A percentile compares a stretch with the other conserved stretches of the same genome.
These are phyloP conservation scores for Talaromyces liani DNA, from an alignment of 495 filamentous ascomycete genomes.

Conservation along the genomic window DNA sequence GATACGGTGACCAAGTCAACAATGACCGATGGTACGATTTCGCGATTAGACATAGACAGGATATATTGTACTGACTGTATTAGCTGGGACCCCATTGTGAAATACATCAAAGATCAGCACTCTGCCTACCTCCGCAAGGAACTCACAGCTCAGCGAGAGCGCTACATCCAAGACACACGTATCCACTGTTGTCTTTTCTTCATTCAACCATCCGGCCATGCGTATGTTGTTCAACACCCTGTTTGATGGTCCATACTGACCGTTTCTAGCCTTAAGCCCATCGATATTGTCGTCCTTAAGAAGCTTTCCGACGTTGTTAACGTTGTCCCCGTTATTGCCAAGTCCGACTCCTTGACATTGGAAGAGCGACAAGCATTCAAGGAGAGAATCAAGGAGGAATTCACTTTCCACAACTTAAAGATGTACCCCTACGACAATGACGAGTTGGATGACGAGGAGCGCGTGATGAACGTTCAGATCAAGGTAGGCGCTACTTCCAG, in stretches of 20 bases:
- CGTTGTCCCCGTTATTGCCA: constrained; percentile 97
- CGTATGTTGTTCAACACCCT: constrained; percentile 39
- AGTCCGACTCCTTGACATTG: constrained; percentile 91
- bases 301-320: constrained; percentile 99
- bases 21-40: constrained; percentile 65
- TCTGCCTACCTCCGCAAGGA: constrained; percentile 99
- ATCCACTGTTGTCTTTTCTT: constrained; percentile 99
- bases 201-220: constrained; percentile 97
- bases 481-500: constrained; percentile 55
- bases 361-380: constrained; percentile 96
- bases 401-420: constrained; percentile 98
- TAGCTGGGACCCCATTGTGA: constrained; percentile 91
- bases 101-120: constrained; percentile 99
- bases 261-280: constrained; percentile 71
- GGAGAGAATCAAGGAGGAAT: constrained; percentile 98
- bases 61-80: constrained; percentile 16
- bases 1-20: constrained; percentile 76
- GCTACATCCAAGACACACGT: constrained; percentile 97
- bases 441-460: constrained; percentile 95
- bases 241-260: constrained; percentile 10
- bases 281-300: constrained; percentile 98
- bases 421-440: constrained; percentile 99
- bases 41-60: background rate
- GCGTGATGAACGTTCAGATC: constrained; percentile 86
- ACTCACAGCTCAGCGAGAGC: constrained; percentile 97